phyloP scores from a whole-genome alignment of 192 early-diverging fungal genomes.

The Pilaira anomala region DNA sequence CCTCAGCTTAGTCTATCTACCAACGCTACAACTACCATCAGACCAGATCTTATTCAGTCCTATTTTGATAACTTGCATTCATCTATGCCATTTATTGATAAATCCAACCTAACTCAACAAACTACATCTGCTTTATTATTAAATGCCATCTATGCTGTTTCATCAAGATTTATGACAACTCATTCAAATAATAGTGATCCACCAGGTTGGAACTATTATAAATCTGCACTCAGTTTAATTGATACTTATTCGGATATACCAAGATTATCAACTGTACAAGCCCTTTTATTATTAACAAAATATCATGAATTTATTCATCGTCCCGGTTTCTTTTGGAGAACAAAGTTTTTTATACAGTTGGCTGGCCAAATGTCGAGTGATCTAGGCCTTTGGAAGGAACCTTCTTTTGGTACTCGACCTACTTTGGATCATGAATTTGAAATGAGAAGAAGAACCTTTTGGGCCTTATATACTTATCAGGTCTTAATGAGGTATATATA shows the following conservation, averaged over 20 bases:
- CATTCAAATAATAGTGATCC: neutral
- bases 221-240: slow-evolving; percentile 22
- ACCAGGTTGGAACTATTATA: slow-evolving; percentile 29
- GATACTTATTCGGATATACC: slow-evolving; percentile 51
- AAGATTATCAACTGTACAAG: slow-evolving; percentile 51
- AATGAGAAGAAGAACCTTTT: slow-evolving; percentile 24
- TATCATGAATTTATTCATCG: slow-evolving; percentile 50
- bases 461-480: slow-evolving; percentile 34
- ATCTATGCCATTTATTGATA: slow-evolving; percentile 40
- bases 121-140: slow-evolving; percentile 17
- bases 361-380: slow-evolving; percentile 25
- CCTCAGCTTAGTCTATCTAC: too few species aligned
- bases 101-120: slow-evolving; percentile 2
- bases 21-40: neutral
- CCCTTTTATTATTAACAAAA: slow-evolving; percentile 48
- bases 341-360: slow-evolving; percentile 43
- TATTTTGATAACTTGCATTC: slow-evolving; percentile 53
- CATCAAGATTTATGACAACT: neutral
- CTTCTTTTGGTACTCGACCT: neutral
- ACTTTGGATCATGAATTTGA: slow-evolving; percentile 11
- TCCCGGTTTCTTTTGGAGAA: slow-evolving; percentile 53
- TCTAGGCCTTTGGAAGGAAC: slow-evolving; percentile 14
- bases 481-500: slow-evolving; percentile 26
- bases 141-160: slow-evolving; percentile 38
- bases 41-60: slow-evolving; percentile 32